Base-by-base conservation (phyloP, 495 filamentous ascomycete genomes). In the Neurospora sp. region DNA sequence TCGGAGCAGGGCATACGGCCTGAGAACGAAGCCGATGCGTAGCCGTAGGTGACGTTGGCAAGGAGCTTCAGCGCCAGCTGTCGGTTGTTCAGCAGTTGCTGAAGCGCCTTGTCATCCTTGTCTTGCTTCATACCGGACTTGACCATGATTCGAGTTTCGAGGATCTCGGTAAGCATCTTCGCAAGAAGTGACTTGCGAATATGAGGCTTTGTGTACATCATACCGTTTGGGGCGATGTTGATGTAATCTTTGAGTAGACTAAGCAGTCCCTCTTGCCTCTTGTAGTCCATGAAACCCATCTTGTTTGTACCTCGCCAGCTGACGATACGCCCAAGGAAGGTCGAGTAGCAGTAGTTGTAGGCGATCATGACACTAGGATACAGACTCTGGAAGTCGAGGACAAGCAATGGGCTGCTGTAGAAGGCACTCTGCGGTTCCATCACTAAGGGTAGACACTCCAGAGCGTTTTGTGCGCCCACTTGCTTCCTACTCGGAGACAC, bases 291-390 rank as follows among this genome's bases (percentile, higher is more conserved):
- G 77, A 99, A 97, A 0, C 96, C 96, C 91, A 99, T 92, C 82
- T 99, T 99, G 82, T 96, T 94, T 69, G 89, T 89, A 18, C 94
- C 94, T 37, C 93, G 88, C 96, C 95, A 97, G 76, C 87, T 88
- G 31, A 90, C 87, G 39, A 95, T 89, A 69, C 96, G 89, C 4
- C 96, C 96, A 9, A 99, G 88, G 75, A 93, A 99, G 0, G 96
- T 99, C 0, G 96, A 98, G 81, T 99, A 99, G 84, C 96, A 99
- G 82, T 98, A 97, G 79, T 99, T 99, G 82, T 99, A 98, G 0
- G 96, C 96, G 76, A 99, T 98, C 94, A 99, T 98, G 69, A 98
- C 90, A 78, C 94, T 97, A 4, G 96, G 96, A 78, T 99, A 99
- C 35, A 99, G 85, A 38, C 92, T 96, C 79, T 98, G 96, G 75